Base-by-base conservation (phyloP, 805 yeast species). In the Candida ulmi region DNA sequence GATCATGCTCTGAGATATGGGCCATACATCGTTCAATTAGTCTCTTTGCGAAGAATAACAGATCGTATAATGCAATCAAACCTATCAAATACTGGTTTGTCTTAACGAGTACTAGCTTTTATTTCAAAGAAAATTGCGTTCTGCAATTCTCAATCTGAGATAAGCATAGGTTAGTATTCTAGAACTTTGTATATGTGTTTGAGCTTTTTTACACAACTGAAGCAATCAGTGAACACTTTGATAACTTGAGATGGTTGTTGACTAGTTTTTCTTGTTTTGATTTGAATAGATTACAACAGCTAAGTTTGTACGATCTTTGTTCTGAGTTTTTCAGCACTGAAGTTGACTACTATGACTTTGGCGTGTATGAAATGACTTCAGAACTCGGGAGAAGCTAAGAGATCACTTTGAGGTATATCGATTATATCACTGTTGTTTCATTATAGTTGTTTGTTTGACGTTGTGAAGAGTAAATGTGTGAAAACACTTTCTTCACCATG, bases 21-120 rank as follows among this genome's bases (percentile, higher is more conserved):
- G 37, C 50, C 48, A 54, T 29, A 52, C 48, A 54, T 50, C 55
- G 57, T 40, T 48, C 56, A 54, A 55, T 55, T 54, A 49, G 60
- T 55, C 60, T 52, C 44, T 52, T 51, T 55, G 60, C 60, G 55
- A 47, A 55, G 54, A 55, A 29, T 21, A 43, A 51, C 11, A 26
- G 11, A 28, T 16, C 17, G 28, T 28, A 6, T 4, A 28, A 28
- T 28, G 31, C 17, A 12, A 28, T 28, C 17, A n/a, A n/a, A 13
- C 11, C 9, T 26, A 26, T 15, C 11, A 21, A 16, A 11, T 17
- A 4, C 21, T 35, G 5, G 23, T 18, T 18, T 16, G 28, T 30
- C 38, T 23, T 39, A 34, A 34, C 35, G 31, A 36, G 31, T 9
- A 25, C 9, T 21, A 9, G 24, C 24, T 21, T 21, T 21, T 12